Conservation (phyloP, 164 flowering plant species). For the Stephania yunnanensis region DNA sequence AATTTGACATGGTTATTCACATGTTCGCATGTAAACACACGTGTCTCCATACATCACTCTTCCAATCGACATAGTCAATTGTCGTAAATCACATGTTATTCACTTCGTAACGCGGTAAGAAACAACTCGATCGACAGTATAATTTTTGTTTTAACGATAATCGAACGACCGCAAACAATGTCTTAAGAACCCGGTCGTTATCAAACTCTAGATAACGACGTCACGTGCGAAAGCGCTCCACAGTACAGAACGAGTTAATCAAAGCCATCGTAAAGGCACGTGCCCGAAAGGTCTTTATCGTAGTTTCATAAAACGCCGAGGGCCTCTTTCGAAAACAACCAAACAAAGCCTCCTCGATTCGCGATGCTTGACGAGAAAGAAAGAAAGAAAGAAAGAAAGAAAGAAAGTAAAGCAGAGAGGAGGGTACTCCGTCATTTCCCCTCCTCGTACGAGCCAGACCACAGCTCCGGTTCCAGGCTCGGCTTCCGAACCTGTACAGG, state of each 20-base stretch:
- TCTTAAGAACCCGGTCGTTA: neutral
- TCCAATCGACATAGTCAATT: no score
- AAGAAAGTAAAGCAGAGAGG: neutral
- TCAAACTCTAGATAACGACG: constrained; percentile 4
- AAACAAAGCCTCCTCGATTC: neutral
- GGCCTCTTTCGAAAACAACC: neutral
- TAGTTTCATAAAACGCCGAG: neutral
- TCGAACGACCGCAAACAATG: no score
- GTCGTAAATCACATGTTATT: no score
- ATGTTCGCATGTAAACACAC: no score
- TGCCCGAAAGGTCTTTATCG: neutral
- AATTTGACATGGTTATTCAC: no score
- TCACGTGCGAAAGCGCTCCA: neutral
- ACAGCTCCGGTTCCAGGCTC: neutral
- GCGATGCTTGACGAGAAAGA: constrained; percentile 4
- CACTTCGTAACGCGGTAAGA: no score
- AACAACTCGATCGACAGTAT: no score
- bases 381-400: neutral
- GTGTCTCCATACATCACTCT: no score
- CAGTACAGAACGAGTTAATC: neutral
- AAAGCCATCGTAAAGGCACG: neutral
- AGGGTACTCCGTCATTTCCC: neutral
- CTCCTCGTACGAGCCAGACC: neutral
- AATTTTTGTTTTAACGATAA: no score
- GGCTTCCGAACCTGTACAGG: neutral